Evolutionary conservation across 2,329 filamentous ascomycete genomes (phyloP), one percentile per base, ranked within the genome.

Genomic region (Apiospora phragmitis): DNA sequence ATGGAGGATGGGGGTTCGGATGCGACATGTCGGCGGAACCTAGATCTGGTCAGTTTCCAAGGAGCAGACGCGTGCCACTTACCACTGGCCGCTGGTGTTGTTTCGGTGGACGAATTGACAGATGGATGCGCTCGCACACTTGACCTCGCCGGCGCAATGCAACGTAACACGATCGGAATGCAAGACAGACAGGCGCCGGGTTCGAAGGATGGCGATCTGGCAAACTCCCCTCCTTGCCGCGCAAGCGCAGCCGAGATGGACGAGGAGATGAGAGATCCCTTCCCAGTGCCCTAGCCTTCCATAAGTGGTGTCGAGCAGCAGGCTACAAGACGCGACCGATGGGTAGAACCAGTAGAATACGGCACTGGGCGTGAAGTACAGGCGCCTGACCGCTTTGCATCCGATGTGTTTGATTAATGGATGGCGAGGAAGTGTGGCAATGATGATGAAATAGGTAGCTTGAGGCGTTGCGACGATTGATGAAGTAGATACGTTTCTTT

Each of bases 261-360:
- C 49, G 49, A 55, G 14, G 49, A 55, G 49, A 21, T 8, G 26
- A 55, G 49, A 55, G 49, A 55, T 32, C 49, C 49, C 49, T 55
- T 55, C 49, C 49, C 49, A 55, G 49, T 55, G 49, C 49, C 49
- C 49, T 55, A 55, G 49, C 49, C 49, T 55, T 55, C 49, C 49
- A 55, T 32, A 55, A 55, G 49, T 55, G 49, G 49, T 29, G 49
- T 29, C 42, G 1, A 45, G 42, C 42, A 45, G 42, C 2, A 45
- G 42, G 21, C 42, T 45, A 18, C 42, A 45, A 45, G 49, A 55
- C 49, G 49, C 49, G 49, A 55, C 49, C 49, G 49, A 21, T 55
- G 49, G 49, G 49, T 55, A 55, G 49, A 55, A 55, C 49, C 49
- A 55, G 49, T 55, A 55, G 26, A 55, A 16, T 29, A 55, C 14